Evolutionary conservation across 176 grass and related monocot species (phyloP).

Genomic region (Avena insularis): DNA sequence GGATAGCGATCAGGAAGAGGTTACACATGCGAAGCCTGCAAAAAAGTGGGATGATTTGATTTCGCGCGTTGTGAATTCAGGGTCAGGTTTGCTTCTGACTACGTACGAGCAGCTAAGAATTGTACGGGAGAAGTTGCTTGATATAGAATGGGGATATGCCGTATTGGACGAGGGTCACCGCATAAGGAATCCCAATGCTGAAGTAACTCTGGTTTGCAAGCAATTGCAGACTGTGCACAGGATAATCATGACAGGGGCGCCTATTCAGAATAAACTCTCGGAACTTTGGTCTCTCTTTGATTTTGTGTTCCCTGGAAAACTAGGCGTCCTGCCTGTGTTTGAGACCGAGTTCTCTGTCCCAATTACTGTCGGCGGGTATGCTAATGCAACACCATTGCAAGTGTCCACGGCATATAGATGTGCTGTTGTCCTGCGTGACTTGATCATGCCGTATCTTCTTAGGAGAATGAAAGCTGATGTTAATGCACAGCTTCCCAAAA

Average conservation of each 20-base stretch:
- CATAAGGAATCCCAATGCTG: conserved; percentile 96
- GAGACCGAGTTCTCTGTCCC: conserved; percentile 92
- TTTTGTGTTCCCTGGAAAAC: conserved; percentile 98
- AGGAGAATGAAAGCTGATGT: conserved; percentile 98
- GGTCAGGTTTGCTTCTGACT: conserved; percentile 84
- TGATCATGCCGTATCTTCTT: conserved; percentile 95
- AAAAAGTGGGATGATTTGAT: conserved; percentile 91
- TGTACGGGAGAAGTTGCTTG: conserved; percentile 74
- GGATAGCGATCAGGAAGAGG: conserved; percentile 63
- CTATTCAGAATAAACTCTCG: conserved; percentile 96
- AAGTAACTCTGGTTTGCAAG: conserved; percentile 92
- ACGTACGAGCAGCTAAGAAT: conserved; percentile 92
- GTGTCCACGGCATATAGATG: conserved; percentile 95
- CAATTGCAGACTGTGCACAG: conserved; percentile 89
- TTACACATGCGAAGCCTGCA: conserved; percentile 46
- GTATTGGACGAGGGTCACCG: conserved; percentile 92
- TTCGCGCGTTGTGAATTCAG: conserved; percentile 71
- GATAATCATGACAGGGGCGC: conserved; percentile 94
- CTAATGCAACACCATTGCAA: conserved; percentile 92
- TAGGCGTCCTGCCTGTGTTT: conserved; percentile 92
- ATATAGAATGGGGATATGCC: conserved; percentile 91
- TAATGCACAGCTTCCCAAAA: conserved; percentile 86
- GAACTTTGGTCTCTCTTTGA: conserved; percentile 98
- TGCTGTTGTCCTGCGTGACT: conserved; percentile 82
- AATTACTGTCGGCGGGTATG: conserved; percentile 92